Evolutionary conservation across 208 protist genomes (phyloP), one percentile per base, ranked within the genome.

Genomic region (Balamuthia mandrillaris): DNA sequence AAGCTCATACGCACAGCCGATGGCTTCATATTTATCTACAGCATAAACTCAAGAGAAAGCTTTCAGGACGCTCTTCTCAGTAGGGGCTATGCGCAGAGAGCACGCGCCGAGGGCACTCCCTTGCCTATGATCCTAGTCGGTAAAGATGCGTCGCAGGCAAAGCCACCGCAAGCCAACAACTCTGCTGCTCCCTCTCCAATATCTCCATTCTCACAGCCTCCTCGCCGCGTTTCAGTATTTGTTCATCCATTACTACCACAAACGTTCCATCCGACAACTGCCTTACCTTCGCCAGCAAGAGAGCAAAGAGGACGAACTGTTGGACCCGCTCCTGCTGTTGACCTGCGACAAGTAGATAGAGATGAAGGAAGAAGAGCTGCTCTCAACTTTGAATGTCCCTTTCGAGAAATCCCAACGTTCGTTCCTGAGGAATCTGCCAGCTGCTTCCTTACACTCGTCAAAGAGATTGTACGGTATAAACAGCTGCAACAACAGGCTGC

Each of bases 11-110:
- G 60, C 39, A 49, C 52, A 21, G 70, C 70, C 10, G 70, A 79
- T 27, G 70, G 70, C n/a, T 42, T 79, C 47, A 42, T 79, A 49
- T 45, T 79, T 37, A 79, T 79, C 47, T 79, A 79, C 45, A 79
- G 70, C 31, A 49, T 79, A 10, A 49, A 51, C 24, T 54, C 70
- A 33, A 16, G 3, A 3, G 0, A 24, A 3, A 60, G 47, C 21
- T 49, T 79, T 9, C 18, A 79, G 70, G 70, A 79, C 47, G 70
- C 70, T 16, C 21, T 79, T 10, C 70, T 60, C 24, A 58, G 52
- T 42, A 54, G 31, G 47, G 70, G 70, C 4, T 79, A 79, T 49
- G 70, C 60, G 16, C 52, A 42, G 18, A 42, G 70, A 14, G 60
- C 52, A 37, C 70, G 70, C 0, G 27, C 60, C 41, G 70, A 79